These are phyloP conservation scores for Ciborinia camelliae DNA, from an alignment of 2,329 filamentous ascomycete species.

Conservation along the genomic window DNA sequence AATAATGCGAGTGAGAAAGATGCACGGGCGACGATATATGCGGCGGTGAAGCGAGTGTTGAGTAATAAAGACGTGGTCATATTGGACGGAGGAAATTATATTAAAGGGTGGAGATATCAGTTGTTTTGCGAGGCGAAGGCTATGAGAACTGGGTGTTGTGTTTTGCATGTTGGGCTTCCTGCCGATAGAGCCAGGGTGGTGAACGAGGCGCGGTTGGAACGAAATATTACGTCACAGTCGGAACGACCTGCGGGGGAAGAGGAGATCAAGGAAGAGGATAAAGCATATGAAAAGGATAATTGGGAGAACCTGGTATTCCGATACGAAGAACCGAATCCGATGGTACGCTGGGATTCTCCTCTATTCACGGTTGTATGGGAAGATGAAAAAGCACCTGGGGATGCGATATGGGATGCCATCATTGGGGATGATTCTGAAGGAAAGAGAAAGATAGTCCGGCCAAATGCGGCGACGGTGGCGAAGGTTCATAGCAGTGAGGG, in stretches of 20 bases:
- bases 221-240: conserved; percentile 30
- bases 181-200: conserved; percentile 51
- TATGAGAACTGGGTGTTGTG: conserved; percentile 68
- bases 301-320: conserved; percentile 52
- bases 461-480: conserved; percentile 72
- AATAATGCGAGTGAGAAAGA: conserved; percentile 78
- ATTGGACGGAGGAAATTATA: conserved; percentile 79
- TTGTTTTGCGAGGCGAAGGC: conserved; percentile 83
- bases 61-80: conserved; percentile 73
- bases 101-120: conserved; percentile 87
- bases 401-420: conserved; percentile 71
- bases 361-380: conserved; percentile 77
- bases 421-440: conserved; percentile 56
- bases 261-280: conserved; percentile 34
- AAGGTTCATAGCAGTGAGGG: conserved; percentile 62
- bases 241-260: conserved; percentile 28
- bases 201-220: conserved; percentile 56
- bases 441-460: conserved; percentile 60
- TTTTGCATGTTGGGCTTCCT: conserved; percentile 62
- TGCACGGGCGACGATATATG: conserved; percentile 71
- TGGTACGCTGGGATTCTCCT: conserved; percentile 81
- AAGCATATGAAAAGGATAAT: conserved; percentile 32
- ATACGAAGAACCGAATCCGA: conserved; percentile 82
- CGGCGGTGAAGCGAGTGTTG: conserved; percentile 72
- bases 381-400: conserved; percentile 64